Percentiles rank a stretch among this genome's conserved stretches.
Evolutionary conservation across 1,284 basidiomycete species (phyloP).

Genomic region (Cryptococcus maquisensis): DNA sequence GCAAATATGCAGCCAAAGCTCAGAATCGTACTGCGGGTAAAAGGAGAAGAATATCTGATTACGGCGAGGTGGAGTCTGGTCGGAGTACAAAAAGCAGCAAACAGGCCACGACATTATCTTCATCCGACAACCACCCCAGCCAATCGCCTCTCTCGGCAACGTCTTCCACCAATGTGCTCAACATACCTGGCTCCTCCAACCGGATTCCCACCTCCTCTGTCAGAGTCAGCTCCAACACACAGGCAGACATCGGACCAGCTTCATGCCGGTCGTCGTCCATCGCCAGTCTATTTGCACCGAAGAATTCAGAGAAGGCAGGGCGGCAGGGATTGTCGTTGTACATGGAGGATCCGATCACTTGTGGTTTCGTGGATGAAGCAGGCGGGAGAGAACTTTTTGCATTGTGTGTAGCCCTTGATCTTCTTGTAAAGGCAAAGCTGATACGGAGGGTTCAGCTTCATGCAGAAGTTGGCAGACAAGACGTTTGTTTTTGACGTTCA

Average conservation of each 20-base stretch:
- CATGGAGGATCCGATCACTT: conserved; percentile 10
- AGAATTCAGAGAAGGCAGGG: not conserved
- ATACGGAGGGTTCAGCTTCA: not conserved
- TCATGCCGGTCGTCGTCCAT: conserved; percentile 9
- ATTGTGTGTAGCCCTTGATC: not conserved
- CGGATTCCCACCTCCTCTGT: not conserved
- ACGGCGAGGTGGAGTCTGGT: no score
- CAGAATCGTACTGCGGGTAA: no score
- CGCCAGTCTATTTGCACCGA: conserved; percentile 4
- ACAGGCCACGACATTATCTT: no score
- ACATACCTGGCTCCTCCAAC: no score
- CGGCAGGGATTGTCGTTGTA: not conserved
- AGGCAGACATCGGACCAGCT: conserved; percentile 9
- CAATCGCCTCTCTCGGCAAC: no score
- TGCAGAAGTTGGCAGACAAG: conserved; percentile 4
- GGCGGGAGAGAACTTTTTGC: conserved; percentile 1
- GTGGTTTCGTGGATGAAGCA: conserved; percentile 7
- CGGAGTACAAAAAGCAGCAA: no score
- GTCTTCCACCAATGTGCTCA: no score
- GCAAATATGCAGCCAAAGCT: no score
- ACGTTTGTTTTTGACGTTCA: conserved; percentile 5
- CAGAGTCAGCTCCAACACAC: not conserved
- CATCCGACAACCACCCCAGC: no score
- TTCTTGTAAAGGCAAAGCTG: no score
- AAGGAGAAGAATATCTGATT: no score